Evolutionary conservation across 2,329 filamentous ascomycete species (phyloP).

Genomic region (Scorias spongiosa): DNA sequence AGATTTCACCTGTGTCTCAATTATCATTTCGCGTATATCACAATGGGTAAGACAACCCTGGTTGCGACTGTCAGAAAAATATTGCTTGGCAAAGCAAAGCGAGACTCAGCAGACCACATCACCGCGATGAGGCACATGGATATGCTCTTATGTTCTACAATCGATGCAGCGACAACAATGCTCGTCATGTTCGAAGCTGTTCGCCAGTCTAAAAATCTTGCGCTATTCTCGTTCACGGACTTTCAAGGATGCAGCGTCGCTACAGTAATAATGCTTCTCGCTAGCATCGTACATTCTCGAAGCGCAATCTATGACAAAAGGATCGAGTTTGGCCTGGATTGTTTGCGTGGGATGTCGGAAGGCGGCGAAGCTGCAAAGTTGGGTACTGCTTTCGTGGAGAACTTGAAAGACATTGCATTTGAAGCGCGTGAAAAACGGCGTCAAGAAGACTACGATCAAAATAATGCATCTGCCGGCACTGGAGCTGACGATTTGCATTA

Average conservation of each 20-base stretch:
- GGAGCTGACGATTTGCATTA: not conserved
- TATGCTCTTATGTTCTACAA: not conserved
- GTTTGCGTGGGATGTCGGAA: conserved; percentile 1
- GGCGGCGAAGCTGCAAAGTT: not conserved
- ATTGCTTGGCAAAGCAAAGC: not conserved
- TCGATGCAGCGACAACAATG: conserved; percentile 2
- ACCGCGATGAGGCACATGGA: no score
- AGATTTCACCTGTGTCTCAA: conserved; percentile 2
- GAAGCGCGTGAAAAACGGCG: conserved; percentile 1
- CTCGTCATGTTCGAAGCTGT: conserved; percentile 1
- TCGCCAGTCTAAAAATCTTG: not conserved
- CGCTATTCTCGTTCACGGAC: conserved; percentile 2
- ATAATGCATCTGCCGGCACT: not conserved
- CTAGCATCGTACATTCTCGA: conserved; percentile 1
- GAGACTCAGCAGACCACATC: no score
- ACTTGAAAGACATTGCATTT: not conserved
- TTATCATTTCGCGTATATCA: conserved; percentile 3
- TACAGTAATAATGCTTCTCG: conserved; percentile 2
- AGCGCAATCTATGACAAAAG: conserved; percentile 1
- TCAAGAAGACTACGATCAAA: not conserved
- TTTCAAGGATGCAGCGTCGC: conserved; percentile 4
- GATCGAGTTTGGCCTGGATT: conserved; percentile 1
- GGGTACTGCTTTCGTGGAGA: conserved; percentile 2
- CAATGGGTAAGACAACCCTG: conserved; percentile 1
- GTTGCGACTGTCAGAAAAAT: not conserved